Evolutionary conservation across 108 stramenopile genomes (phyloP), one percentile per base, ranked within the genome.

Genomic region (Skeletonema grethae): DNA sequence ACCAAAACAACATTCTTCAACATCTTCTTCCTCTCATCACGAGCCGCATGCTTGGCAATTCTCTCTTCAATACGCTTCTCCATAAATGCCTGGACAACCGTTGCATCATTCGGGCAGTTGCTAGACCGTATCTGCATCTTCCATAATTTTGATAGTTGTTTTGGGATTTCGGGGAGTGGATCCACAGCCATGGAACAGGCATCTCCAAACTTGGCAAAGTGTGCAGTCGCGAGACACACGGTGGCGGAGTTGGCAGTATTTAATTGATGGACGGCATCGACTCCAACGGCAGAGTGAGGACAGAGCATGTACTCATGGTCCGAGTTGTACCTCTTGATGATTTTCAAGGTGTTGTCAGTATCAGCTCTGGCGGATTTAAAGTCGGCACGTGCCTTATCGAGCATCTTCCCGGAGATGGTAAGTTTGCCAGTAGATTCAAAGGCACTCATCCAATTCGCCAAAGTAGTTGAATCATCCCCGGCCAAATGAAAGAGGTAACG

Each of bases 221-320:
- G 97, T 2, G 99, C 99, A n/a, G 97, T 98, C 9, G 99, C 99
- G 18, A 99, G 82, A 56, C 85, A 87, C 46, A 99, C 96, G 67
- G 86, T 91, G 30, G 87, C 65, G 12, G 56, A 60, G 69, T 83
- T 70, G 32, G 84, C 85, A 58, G 83, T 72, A 25, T 86, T 79
- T 22, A 87, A 57, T 65, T 93, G 87, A 64, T 91, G 86, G 35
- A 92, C 91, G 31, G 95, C 97, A 38, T 75, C 85, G 11, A 97
- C 98, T 63, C 97, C 99, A 13, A 97, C 93, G 41, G 98, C 97
- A 29, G 89, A 72, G 70, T 99, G 99, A n/a, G 99, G 99, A 71
- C 97, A 98, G 46, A 99, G 86, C 63, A 98, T 86, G 86, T 98
- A 99, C 43, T 82, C 65, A 67, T 96, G 61, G 30, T 96, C 85